Conservation (phyloP, 192 early-diverging fungal species). For the Coemansia furcata region DNA sequence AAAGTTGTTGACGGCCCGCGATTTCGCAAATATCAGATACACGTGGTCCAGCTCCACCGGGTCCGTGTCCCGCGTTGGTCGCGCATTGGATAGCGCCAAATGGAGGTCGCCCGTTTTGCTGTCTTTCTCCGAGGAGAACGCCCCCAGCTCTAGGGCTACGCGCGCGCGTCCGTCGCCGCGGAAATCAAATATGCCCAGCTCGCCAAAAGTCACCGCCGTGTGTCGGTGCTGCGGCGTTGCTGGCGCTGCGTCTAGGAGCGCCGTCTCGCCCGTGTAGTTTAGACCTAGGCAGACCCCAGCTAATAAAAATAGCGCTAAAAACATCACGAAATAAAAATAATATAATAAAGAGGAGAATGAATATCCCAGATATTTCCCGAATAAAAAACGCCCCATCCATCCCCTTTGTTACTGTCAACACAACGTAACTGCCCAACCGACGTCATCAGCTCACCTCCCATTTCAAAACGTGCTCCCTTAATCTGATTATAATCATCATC, state of each 20-base stretch:
- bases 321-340: neutral
- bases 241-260: slow-evolving; percentile 43
- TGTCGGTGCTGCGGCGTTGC: slow-evolving; percentile 23
- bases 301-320: neutral
- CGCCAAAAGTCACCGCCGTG: slow-evolving; percentile 41
- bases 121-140: slow-evolving; percentile 46
- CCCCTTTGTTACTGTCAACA: too few species aligned
- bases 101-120: neutral
- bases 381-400: too few species aligned
- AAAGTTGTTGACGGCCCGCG: slow-evolving; percentile 46
- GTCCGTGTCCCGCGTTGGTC: slow-evolving; percentile 29
- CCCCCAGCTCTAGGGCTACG: slow-evolving; percentile 38
- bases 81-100: neutral
- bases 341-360: too few species aligned
- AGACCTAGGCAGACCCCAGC: neutral
- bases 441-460: too few species aligned
- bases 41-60: slow-evolving; percentile 44
- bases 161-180: slow-evolving; percentile 43
- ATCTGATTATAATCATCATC: too few species aligned
- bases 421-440: too few species aligned
- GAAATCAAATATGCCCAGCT: slow-evolving; percentile 49
- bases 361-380: too few species aligned
- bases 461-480: too few species aligned
- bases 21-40: slow-evolving; percentile 44
- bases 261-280: slow-evolving; percentile 48